Evolutionary conservation across 176 grass and related monocot species (phyloP), one percentile per base, ranked within the genome.

Genomic region (Aegilops longissima): DNA sequence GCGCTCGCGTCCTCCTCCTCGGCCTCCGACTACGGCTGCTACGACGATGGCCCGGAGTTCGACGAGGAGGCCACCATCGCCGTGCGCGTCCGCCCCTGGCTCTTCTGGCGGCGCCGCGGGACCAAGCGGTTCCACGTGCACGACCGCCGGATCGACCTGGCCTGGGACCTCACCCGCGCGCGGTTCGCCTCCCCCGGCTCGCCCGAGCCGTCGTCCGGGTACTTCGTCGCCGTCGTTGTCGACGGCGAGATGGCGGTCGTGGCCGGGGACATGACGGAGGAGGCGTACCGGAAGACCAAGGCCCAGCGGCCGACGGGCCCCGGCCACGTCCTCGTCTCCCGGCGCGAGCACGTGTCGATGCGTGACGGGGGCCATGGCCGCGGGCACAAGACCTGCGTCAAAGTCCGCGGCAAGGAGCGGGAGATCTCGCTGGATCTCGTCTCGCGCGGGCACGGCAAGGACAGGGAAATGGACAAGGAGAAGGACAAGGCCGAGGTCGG

Each of bases 361-460:
- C 83, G 75, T 78, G 84, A 88, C 78, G 88, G 20, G 0, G 77
- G 36, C 3, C 66, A 52, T 2, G 83, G 88, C 38, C 86, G 86
- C 8, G 47, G 71, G 2, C 93, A 96, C 88, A 70, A 70, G 73
- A 98, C 96, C 18, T 86, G 72, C 84, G 96, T 88, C 68, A 66
- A n/a, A n/a, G 89, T 95, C 20, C 90, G 92, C 29, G 96, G 90
- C 34, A 88, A 61, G 82, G 88, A 88, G 66, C 85, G 92, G 84
- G 92, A 98, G 88, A 96, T 98, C 93, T 91, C 93, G 10, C 77
- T 98, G 88, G 88, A 92, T 72, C 92, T 98, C 52, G 82, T 91
- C 61, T 81, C 90, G 20, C 86, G 77, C 76, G 85, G 61, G 10
- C 83, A 85, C 6, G 76, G 16, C 69, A 74, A 71, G 84, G 76